Conservation (phyloP, 2,329 filamentous ascomycete species). For the Nigrospora sphaerica region DNA sequence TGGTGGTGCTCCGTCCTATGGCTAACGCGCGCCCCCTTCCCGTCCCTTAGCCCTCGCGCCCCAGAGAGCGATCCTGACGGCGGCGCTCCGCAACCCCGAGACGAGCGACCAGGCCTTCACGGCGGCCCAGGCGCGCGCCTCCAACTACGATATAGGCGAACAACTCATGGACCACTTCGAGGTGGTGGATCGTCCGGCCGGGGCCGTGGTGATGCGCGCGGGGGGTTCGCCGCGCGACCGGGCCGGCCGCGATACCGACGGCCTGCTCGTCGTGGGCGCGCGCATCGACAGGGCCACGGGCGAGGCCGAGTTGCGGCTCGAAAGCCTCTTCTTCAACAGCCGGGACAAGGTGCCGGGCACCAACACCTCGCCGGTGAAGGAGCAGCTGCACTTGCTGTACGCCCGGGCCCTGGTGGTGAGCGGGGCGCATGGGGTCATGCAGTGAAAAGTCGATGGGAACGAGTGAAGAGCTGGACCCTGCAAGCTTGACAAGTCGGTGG, state of each 20-base stretch:
- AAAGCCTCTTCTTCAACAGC: slow-evolving; percentile 54
- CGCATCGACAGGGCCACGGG: slow-evolving; percentile 50
- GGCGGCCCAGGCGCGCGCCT: slow-evolving; percentile 42
- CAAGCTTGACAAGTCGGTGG: no score
- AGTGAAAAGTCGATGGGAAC: no score
- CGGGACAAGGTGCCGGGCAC: slow-evolving; percentile 10
- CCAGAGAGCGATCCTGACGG: slow-evolving; percentile 7
- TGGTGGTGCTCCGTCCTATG: background rate
- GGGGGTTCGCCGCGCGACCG: slow-evolving; percentile 56
- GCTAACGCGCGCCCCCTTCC: background rate
- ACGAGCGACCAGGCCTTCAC: slow-evolving; percentile 58
- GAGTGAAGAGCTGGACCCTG: no score
- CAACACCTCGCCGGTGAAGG: slow-evolving; percentile 2
- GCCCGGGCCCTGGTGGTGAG: slow-evolving; percentile 8
- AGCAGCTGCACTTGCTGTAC: slow-evolving; percentile 11
- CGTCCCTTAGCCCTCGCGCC: slow-evolving; percentile 7
- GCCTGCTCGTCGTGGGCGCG: slow-evolving; percentile 59
- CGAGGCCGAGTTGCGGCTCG: slow-evolving; percentile 57
- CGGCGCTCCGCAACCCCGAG: slow-evolving; percentile 35
- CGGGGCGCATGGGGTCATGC: background rate
- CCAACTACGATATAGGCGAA: slow-evolving; percentile 55
- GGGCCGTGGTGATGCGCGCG: slow-evolving; percentile 55
- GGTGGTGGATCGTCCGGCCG: slow-evolving; percentile 56
- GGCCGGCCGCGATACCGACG: slow-evolving; percentile 52
- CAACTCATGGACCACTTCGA: slow-evolving; percentile 66